These are phyloP conservation scores for Rhodomyrtus tomentosa DNA, from an alignment of 345 rosid genomes.

Conservation along the genomic window DNA sequence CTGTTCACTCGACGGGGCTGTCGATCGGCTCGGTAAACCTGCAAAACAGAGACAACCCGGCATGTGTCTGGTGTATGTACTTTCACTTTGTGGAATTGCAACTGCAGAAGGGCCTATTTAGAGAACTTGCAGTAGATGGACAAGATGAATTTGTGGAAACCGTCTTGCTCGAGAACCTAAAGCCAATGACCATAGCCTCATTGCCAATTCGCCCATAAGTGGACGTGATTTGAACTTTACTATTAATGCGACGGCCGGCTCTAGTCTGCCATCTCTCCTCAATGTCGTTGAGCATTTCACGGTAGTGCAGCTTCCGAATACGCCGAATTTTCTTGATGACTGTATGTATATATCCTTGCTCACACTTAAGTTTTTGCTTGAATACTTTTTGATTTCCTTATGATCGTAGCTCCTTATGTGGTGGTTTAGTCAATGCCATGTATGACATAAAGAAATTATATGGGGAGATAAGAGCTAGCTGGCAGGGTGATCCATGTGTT, in stretches of 20 bases:
- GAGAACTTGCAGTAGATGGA: not conserved
- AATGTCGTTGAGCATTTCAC: slow-evolving; percentile 27
- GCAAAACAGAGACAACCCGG: too few species aligned
- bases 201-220: too few species aligned
- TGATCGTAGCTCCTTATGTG: not conserved
- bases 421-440: not conserved
- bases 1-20: too few species aligned
- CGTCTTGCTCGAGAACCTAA: not conserved
- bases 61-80: not conserved
- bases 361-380: not conserved
- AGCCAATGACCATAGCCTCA: not conserved
- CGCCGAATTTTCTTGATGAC: not conserved
- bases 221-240: not conserved
- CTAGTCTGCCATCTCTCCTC: slow-evolving; percentile 22
- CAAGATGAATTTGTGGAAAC: not conserved
- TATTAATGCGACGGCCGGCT: not conserved
- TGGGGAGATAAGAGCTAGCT: not conserved
- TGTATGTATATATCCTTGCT: not conserved
- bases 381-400: not conserved
- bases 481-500: slow-evolving; percentile 26
- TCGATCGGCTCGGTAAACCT: too few species aligned
- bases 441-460: not conserved
- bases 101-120: not conserved
- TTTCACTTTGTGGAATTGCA: slow-evolving; percentile 14
- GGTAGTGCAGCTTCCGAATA: slow-evolving; percentile 1